A percentile compares a stretch with the other conserved stretches of the same genome.
These are phyloP conservation scores for Penicillium expansum DNA, from an alignment of 2,329 filamentous ascomycete species.

Conservation along the genomic window DNA sequence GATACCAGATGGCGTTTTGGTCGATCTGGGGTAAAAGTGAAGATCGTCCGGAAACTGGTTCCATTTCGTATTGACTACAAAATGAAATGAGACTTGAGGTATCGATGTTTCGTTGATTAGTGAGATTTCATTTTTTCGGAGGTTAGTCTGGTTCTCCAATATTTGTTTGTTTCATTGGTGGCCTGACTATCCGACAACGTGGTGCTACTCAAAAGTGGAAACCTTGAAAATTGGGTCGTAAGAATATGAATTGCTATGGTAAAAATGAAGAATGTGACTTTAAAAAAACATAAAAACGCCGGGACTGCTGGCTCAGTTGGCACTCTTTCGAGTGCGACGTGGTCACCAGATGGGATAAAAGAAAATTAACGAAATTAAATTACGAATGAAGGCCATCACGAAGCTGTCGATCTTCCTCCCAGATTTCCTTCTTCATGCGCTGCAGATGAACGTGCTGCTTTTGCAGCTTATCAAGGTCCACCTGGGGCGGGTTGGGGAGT, in stretches of 20 bases:
- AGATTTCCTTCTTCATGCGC: slow-evolving; percentile 59
- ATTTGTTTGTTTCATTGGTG: not conserved
- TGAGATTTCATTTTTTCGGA: not conserved
- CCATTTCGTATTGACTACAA: not conserved
- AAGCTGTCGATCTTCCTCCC: slow-evolving; percentile 43
- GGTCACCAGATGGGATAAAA: slow-evolving; percentile 2
- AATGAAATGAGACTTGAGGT: not conserved
- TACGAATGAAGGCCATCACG: slow-evolving; percentile 23
- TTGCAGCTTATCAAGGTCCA: slow-evolving; percentile 53
- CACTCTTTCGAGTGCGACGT: not conserved
- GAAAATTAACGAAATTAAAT: slow-evolving; percentile 1
- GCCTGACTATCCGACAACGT: not conserved
- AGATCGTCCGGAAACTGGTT: slow-evolving; percentile 4
- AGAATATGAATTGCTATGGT: slow-evolving; percentile 8
- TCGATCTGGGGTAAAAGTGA: slow-evolving; percentile 24
- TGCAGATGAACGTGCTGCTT: slow-evolving; percentile 54
- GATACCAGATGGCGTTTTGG: slow-evolving; percentile 1
- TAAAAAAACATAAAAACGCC: slow-evolving; percentile 1
- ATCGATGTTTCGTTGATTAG: no score
- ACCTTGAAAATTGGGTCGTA: not conserved
- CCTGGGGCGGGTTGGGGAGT: slow-evolving; percentile 44
- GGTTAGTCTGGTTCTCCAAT: not conserved
- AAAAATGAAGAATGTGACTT: slow-evolving; percentile 1
- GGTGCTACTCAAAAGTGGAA: not conserved
- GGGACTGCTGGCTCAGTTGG: slow-evolving; percentile 1